Conservation (phyloP, 495 filamentous ascomycete species). For the Cercophora newfieldiana region DNA sequence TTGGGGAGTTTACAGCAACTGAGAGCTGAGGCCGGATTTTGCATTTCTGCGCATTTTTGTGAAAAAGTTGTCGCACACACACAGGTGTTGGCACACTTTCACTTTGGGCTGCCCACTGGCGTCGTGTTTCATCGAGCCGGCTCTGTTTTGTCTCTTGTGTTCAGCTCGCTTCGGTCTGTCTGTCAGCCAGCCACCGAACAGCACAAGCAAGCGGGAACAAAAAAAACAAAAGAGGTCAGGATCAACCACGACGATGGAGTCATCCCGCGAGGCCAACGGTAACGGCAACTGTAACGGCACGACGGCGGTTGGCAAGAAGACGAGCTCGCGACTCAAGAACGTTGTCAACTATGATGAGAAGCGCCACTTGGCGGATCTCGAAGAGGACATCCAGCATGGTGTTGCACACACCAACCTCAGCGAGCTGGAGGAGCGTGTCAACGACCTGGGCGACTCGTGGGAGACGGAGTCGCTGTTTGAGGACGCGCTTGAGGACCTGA, state of each 20-base stretch:
- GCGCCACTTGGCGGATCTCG: slow-evolving; percentile 74
- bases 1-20: neutral
- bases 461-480: slow-evolving; percentile 68
- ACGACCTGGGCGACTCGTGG: slow-evolving; percentile 63
- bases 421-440: slow-evolving; percentile 59
- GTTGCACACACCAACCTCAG: slow-evolving; percentile 35
- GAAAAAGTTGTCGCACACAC: neutral
- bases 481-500: slow-evolving; percentile 63
- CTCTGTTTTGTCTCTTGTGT: neutral
- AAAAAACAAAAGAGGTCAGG: slow-evolving; percentile 1
- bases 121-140: neutral
- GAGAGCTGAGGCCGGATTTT: neutral
- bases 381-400: slow-evolving; percentile 43
- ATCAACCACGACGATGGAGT: slow-evolving; percentile 17
- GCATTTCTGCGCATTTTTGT: no score
- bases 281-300: neutral
- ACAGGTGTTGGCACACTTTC: slow-evolving; percentile 2
- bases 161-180: neutral
- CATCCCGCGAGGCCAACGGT: slow-evolving; percentile 16
- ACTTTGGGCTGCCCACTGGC: neutral
- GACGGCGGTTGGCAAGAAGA: slow-evolving; percentile 52
- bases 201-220: no score
- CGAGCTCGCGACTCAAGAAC: slow-evolving; percentile 83
- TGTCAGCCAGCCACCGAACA: neutral
- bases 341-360: slow-evolving; percentile 89